Evolutionary conservation across 108 stramenopile genomes (phyloP), one percentile per base, ranked within the genome.

Genomic region (Conticribra guillardii): DNA sequence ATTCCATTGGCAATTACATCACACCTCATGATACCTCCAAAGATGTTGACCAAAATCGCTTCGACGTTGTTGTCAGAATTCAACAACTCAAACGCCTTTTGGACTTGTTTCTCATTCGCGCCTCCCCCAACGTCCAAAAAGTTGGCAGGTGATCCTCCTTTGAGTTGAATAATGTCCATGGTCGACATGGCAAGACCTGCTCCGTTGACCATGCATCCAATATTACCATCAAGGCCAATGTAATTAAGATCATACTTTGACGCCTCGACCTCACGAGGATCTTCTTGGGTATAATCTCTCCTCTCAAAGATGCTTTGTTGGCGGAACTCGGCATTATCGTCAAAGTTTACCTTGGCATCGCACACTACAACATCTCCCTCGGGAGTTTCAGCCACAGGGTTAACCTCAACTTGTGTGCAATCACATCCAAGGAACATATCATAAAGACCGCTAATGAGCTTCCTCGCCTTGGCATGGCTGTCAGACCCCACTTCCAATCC

Each of bases 181-280:
- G 94, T 95, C 31, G 87, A 67, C 94, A 95, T 95, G 69, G 94
- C 90, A 30, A 95, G 80, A 26, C 94, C 94, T 4, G 94, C 91
- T 26, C 94, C 94, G 69, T 95, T 95, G 33, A 93, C 91, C 91
- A 96, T 91, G 80, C 91, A 92, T 27, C 94, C 94, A 47, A 96
- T 91, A 50, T 88, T 86, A 5, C 94, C 94, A 63, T 76, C 82
- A 26, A 92, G 79, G 0, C 91, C 88, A 60, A 96, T 90, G 82
- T 92, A 96, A 76, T 93, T 93, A 47, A 96, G 76, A 55, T 78
- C 80, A 46, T 78, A 84, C 72, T 92, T 80, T 19, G 79, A 70
- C 19, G 87, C 87, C 70, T 87, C 89, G 19, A 89, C 94, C 77
- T 96, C 95, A 16, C 92, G 79, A 0, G 84, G 69, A 71, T 96